These are phyloP conservation scores for Lactuca sativa DNA, from an alignment of 129 eudicot genomes.

Conservation along the genomic window DNA sequence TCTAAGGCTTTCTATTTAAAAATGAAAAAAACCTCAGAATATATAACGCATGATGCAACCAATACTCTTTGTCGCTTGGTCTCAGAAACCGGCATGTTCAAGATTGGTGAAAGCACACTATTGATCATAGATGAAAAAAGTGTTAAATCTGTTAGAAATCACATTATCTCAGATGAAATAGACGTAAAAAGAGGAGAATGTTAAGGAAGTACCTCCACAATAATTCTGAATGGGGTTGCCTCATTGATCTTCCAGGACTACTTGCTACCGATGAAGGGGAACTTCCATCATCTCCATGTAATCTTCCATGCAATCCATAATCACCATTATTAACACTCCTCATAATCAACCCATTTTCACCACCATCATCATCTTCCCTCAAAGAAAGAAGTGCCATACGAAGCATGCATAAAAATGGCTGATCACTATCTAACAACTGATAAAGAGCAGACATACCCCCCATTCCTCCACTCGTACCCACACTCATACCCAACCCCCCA, in stretches of 20 bases:
- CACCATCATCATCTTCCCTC: constrained; percentile 75
- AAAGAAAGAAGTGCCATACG: constrained; percentile 86
- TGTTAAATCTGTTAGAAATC: constrained; percentile 3
- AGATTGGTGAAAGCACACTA: constrained; percentile 91
- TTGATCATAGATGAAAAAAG: constrained; percentile 25
- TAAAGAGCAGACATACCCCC: constrained; percentile 79
- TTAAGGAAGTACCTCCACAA: constrained; percentile 67
- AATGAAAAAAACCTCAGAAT: constrained; percentile 77
- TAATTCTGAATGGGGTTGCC: constrained; percentile 66
- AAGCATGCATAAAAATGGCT: constrained; percentile 90
- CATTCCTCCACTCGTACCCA: constrained; percentile 75
- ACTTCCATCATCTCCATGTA: constrained; percentile 35
- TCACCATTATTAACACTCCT: constrained; percentile 40
- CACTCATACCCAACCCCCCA: constrained; percentile 81
- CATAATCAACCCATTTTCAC: constrained; percentile 50
- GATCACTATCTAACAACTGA: constrained; percentile 92
- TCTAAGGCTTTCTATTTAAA: neutral
- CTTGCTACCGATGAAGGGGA: constrained; percentile 38
- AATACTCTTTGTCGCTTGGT: constrained; percentile 82
- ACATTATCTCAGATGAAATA: neutral
- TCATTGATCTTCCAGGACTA: constrained; percentile 41
- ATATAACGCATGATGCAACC: constrained; percentile 81
- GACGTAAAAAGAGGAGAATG: neutral
- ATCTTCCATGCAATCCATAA: constrained; percentile 35
- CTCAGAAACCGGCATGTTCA: constrained; percentile 85